Evolutionary conservation across 2,329 filamentous ascomycete genomes (phyloP).

Genomic region (Aspergillus sojae): DNA sequence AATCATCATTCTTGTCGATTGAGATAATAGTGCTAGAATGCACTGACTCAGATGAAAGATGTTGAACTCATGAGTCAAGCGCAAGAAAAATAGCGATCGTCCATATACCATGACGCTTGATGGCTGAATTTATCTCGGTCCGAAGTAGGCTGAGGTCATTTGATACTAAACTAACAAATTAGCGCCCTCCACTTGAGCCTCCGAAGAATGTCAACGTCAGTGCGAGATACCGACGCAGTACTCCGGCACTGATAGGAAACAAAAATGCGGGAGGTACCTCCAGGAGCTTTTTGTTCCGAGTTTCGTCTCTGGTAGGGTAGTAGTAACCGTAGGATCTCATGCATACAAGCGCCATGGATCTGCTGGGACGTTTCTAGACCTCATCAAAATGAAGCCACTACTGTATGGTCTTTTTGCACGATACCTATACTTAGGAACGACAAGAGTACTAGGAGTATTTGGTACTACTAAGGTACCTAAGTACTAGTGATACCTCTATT

Average conservation of each 20-base stretch:
- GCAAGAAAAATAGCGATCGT: neutral
- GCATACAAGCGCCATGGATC: neutral
- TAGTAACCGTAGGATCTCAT: neutral
- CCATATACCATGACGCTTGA: constrained; percentile 9
- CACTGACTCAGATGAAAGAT: neutral
- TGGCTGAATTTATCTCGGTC: constrained; percentile 10
- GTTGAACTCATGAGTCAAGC: neutral
- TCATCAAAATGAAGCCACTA: constrained; percentile 15
- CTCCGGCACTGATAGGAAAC: neutral
- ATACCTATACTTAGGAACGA: constrained; percentile 11
- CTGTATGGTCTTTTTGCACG: constrained; percentile 20
- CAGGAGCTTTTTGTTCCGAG: constrained; percentile 8
- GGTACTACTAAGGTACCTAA: constrained; percentile 2
- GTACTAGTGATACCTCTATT: constrained; percentile 3
- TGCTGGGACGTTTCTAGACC: constrained; percentile 1
- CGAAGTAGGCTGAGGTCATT: constrained; percentile 28
- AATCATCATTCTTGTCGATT: neutral
- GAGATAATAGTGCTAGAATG: neutral
- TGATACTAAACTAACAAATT: constrained; percentile 16
- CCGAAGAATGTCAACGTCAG: constrained; percentile 20
- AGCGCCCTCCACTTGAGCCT: constrained; percentile 25
- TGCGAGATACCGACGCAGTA: constrained; percentile 6
- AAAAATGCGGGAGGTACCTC: neutral
- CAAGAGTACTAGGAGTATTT: neutral
- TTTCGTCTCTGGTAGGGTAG: constrained; percentile 9